These are phyloP conservation scores for Sarocladium brachiariae DNA, from an alignment of 2,329 filamentous ascomycete species.

Conservation along the genomic window DNA sequence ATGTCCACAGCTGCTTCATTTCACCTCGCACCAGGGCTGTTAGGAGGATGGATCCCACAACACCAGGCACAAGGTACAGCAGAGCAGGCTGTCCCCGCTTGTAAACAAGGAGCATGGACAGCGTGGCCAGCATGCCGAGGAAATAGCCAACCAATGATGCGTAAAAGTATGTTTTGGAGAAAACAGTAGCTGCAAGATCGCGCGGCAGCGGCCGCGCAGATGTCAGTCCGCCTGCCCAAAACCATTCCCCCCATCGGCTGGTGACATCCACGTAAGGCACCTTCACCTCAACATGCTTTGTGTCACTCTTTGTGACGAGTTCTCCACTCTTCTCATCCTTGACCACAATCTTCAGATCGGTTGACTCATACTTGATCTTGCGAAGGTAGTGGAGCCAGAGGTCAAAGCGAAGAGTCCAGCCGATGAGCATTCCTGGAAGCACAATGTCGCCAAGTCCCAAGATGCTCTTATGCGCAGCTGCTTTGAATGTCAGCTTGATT, in stretches of 20 bases:
- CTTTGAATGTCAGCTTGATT: constrained; percentile 77
- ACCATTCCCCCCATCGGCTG: constrained; percentile 73
- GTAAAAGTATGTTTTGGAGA: constrained; percentile 80
- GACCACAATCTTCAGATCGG: constrained; percentile 26
- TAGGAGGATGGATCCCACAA: constrained; percentile 67
- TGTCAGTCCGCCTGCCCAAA: constrained; percentile 55
- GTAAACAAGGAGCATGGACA: constrained; percentile 70
- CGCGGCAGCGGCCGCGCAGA: constrained; percentile 22
- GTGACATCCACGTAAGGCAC: constrained; percentile 51
- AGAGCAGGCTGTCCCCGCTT: constrained; percentile 83
- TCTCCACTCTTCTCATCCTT: constrained; percentile 26
- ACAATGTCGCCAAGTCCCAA: constrained; percentile 93
- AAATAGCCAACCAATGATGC: constrained; percentile 72
- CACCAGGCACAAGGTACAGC: constrained; percentile 84
- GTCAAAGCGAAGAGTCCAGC: constrained; percentile 83
- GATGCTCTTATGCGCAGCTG: constrained; percentile 66
- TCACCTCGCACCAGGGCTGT: constrained; percentile 69
- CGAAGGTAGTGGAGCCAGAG: constrained; percentile 74
- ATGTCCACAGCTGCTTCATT: constrained; percentile 68
- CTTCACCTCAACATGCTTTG: constrained; percentile 42
- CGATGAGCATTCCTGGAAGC: constrained; percentile 85
- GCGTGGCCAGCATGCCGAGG: constrained; percentile 67
- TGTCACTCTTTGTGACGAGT: constrained; percentile 27
- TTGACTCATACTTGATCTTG: constrained; percentile 46
- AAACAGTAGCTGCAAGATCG: constrained; percentile 39